Percentiles rank a stretch among this genome's conserved stretches.
Evolutionary conservation across 768 basidiomycete genomes (phyloP).

Genomic region (Exidia glandulosa): DNA sequence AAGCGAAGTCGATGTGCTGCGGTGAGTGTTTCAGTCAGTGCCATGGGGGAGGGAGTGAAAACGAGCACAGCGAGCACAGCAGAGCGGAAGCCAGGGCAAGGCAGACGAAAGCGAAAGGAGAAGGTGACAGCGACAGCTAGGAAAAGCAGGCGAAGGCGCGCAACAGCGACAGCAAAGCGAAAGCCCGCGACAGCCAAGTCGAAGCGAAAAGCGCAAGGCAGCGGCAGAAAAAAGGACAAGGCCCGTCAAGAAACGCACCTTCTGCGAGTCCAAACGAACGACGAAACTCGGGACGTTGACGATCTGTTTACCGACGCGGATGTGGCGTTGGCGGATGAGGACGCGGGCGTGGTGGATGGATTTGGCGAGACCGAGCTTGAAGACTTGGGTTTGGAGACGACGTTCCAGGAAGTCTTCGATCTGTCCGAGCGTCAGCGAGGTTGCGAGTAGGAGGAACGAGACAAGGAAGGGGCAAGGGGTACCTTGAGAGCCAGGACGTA

Average conservation of each 20-base stretch:
- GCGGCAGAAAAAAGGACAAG: not conserved
- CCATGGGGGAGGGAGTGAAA: too few species aligned
- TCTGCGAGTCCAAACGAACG: slow-evolving; percentile 98
- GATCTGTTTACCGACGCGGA: slow-evolving; percentile 98
- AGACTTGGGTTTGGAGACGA: slow-evolving; percentile 97
- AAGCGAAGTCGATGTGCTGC: slow-evolving; percentile 93
- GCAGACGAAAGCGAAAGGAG: too few species aligned
- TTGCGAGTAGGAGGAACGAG: not conserved
- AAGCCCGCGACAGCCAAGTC: not conserved
- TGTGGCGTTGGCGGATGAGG: slow-evolving; percentile 96
- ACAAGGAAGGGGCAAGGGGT: not conserved
- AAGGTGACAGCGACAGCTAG: too few species aligned
- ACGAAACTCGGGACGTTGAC: slow-evolving; percentile 99
- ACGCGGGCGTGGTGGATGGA: slow-evolving; percentile 97
- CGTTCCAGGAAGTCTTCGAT: slow-evolving; percentile 99
- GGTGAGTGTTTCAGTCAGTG: too few species aligned
- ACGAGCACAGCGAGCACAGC: not conserved
- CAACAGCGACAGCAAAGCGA: not conserved
- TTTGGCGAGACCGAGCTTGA: slow-evolving; percentile 97
- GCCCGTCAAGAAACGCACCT: slow-evolving; percentile 28
- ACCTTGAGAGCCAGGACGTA: slow-evolving; percentile 94
- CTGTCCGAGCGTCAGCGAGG: slow-evolving; percentile 8
- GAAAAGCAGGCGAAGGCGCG: too few species aligned
- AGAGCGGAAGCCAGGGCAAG: too few species aligned
- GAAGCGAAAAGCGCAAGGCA: not conserved